A percentile compares a stretch with the other conserved stretches of the same genome.
Conservation (phyloP, 2,329 filamentous ascomycete species). For the Cucurbitaria berberidis region DNA sequence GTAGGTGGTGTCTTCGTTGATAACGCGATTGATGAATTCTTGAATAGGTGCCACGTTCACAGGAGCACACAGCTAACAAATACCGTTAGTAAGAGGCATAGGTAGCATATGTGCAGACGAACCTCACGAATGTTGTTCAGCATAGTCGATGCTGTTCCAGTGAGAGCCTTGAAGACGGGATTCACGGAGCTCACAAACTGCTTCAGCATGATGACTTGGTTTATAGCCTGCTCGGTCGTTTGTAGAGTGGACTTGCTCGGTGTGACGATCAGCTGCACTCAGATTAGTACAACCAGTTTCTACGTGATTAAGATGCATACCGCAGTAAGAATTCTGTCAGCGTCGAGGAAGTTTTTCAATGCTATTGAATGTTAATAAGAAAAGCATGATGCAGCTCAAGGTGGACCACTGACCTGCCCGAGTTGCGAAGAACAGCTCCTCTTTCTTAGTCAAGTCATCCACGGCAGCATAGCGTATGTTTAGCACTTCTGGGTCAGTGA, state of each 20-base stretch:
- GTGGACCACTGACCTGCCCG: constrained; percentile 63
- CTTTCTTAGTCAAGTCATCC: constrained; percentile 78
- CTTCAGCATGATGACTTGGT: constrained; percentile 86
- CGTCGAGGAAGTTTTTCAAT: constrained; percentile 76
- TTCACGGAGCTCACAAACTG: constrained; percentile 74
- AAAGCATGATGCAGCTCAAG: constrained; percentile 9
- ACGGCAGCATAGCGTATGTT: constrained; percentile 79
- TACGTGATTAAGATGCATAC: constrained; percentile 50
- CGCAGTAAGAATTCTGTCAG: constrained; percentile 78
- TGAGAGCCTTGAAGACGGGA: constrained; percentile 71
- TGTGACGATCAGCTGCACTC: constrained; percentile 73
- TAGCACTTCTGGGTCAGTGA: constrained; percentile 73
- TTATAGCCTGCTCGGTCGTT: constrained; percentile 80
- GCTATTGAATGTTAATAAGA: constrained; percentile 50
- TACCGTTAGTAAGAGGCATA: background rate
- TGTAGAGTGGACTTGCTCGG: constrained; percentile 69
- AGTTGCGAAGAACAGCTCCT: constrained; percentile 82
- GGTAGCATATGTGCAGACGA: constrained; percentile 6
- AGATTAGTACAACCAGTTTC: constrained; percentile 17
- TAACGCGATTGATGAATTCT: constrained; percentile 68
- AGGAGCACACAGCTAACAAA: constrained; percentile 65
- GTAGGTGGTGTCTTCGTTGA: constrained; percentile 83
- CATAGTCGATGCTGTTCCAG: constrained; percentile 67
- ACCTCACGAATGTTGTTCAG: constrained; percentile 70
- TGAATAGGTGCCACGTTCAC: constrained; percentile 67